Base-by-base conservation (phyloP, 2,329 filamentous ascomycete species). In the Monosporascus sp. region DNA sequence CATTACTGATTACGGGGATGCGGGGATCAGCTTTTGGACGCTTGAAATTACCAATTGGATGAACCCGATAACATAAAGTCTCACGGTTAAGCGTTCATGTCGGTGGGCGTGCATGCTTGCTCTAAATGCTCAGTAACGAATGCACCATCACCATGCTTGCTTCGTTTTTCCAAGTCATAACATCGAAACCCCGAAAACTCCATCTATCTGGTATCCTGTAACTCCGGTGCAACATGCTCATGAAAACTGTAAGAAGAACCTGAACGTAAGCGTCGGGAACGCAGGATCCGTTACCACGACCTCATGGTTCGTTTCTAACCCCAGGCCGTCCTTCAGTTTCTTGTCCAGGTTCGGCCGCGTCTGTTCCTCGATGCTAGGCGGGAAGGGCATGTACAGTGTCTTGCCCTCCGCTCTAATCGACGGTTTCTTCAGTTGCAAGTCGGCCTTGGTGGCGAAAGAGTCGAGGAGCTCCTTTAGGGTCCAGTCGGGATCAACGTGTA, bases 231-330 rank as follows among this genome's bases (percentile, higher is more conserved):
- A n/a, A 20, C 3, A 41, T 17, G 35, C 51, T 62, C 37, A 59
- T 53, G 52, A 51, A 59, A 82, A 82, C 52, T 70, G 73, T 41
- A 84, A 66, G 60, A 73, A 74, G 60, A 81, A 84, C 57, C 75
- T 76, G 63, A 84, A 84, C 20, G 83, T 85, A 66, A 88, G 82
- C 25, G 89, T 85, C 37, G 85, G 83, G 67, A 95, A 94, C 1
- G 90, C 89, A n/a, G 90, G 88, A 70, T 97, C 93, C 17, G 90
- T 92, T 47, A 99, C 87, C n/a, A 85, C 90, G 47, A 99, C 81
- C 71, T 97, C 90, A 67, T 97, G 88, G 14, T 91, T 90, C 62
- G 91, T 79, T 46, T 81, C 80, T 22, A 99, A 63, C 0, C 75
- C 78, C 57, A 99, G 69, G 18, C 57, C 71, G 25, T 96, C 90